Percentiles rank a stretch among this genome's conserved stretches.
Conservation (phyloP, 257 asterid genomes). For the Solanum neorickii region DNA sequence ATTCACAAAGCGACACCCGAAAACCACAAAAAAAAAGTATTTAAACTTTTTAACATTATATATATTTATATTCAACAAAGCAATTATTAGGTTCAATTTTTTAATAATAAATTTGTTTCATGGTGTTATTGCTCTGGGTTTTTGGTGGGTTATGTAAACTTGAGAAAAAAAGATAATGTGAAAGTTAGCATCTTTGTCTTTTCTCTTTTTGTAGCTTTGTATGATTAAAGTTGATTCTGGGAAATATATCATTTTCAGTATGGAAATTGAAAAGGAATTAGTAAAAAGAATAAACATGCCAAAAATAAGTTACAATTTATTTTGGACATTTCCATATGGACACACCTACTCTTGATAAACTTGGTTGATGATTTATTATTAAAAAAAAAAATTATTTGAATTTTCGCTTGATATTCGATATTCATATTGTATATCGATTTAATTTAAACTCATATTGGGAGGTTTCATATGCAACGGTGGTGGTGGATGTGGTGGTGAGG, state of each 20-base stretch:
- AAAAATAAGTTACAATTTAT: neutral
- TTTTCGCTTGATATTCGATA: neutral
- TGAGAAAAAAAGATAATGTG: neutral
- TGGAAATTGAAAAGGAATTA: neutral
- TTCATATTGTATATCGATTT: neutral
- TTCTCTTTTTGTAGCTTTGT: neutral
- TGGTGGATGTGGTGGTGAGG: no score
- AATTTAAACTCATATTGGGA: neutral
- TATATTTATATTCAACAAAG: neutral
- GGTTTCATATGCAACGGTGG: neutral
- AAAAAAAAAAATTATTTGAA: neutral
- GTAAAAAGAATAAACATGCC: neutral
- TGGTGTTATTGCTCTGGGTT: neutral
- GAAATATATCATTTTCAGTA: neutral
- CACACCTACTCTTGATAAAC: neutral
- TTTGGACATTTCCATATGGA: neutral
- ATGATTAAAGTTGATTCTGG: neutral
- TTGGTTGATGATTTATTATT: neutral
- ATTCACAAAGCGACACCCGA: no score
- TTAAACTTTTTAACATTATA: neutral
- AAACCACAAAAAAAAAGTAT: no score
- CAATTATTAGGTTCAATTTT: neutral
- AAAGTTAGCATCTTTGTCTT: neutral
- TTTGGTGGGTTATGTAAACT: neutral
- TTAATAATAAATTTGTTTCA: neutral